Conservation (phyloP, 2,329 filamentous ascomycete species). For the Pseudogymnoascus sp. region DNA sequence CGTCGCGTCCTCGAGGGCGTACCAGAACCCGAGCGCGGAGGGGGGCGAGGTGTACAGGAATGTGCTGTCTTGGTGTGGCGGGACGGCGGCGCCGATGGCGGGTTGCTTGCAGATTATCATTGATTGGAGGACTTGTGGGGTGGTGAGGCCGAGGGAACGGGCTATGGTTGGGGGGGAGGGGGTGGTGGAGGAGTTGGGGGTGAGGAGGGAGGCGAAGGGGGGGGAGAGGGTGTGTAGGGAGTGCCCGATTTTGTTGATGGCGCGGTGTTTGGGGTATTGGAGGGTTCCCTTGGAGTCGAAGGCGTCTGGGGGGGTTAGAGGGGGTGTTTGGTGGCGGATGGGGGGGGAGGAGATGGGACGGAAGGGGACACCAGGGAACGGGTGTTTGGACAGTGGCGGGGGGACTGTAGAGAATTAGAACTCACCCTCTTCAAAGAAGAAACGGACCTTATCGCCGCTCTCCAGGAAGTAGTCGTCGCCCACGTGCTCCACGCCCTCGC, state of each 20-base stretch:
- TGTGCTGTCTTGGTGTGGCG: slow-evolving; percentile 83
- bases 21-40: slow-evolving; percentile 92
- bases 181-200: slow-evolving; percentile 30
- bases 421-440: slow-evolving; percentile 83
- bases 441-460: slow-evolving; percentile 85
- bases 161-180: slow-evolving; percentile 27
- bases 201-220: slow-evolving; percentile 53
- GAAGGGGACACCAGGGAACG: neutral
- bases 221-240: slow-evolving; percentile 62
- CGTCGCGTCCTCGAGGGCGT: slow-evolving; percentile 88
- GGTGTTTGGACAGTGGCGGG: neutral
- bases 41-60: slow-evolving; percentile 89
- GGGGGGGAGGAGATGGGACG: neutral
- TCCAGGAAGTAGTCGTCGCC: slow-evolving; percentile 91
- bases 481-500: slow-evolving; percentile 60
- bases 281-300: slow-evolving; percentile 60
- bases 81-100: slow-evolving; percentile 86
- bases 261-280: slow-evolving; percentile 67
- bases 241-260: slow-evolving; percentile 87
- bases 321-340: neutral
- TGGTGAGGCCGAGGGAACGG: slow-evolving; percentile 38
- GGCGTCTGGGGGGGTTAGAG: slow-evolving; percentile 48
- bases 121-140: slow-evolving; percentile 66
- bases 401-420: neutral
- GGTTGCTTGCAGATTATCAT: slow-evolving; percentile 99